phyloP scores from a whole-genome alignment of 192 early-diverging fungal species.

The Oehlia diaphana region DNA sequence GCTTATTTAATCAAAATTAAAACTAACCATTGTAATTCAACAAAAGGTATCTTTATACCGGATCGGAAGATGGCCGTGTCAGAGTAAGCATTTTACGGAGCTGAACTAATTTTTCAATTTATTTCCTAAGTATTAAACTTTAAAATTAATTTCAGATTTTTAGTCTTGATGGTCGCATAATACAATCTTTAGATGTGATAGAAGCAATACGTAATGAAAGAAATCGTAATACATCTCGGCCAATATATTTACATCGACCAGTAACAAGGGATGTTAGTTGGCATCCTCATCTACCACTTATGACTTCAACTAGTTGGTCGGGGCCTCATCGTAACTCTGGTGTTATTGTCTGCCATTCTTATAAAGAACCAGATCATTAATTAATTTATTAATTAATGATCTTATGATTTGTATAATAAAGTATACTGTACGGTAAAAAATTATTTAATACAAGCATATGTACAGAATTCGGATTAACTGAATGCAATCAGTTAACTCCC shows the following conservation, averaged over 20 bases:
- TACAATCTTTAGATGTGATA: constrained; percentile 34
- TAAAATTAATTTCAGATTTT: constrained; percentile 31
- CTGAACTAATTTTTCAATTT: neutral
- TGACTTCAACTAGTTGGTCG: constrained; percentile 29
- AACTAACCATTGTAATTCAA: too few species aligned
- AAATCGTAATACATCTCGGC: neutral
- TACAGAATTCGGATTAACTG: too few species aligned
- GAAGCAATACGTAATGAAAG: neutral
- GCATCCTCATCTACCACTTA: constrained; percentile 52
- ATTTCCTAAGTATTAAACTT: neutral
- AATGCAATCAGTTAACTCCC: too few species aligned
- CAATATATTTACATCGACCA: neutral
- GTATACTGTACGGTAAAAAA: too few species aligned
- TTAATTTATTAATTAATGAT: too few species aligned
- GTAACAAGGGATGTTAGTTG: constrained; percentile 55
- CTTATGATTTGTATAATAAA: too few species aligned
- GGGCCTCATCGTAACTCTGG: neutral
- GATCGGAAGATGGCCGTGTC: constrained; percentile 60
- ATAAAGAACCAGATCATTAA: constrained; percentile 3
- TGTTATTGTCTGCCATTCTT: neutral
- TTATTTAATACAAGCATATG: too few species aligned
- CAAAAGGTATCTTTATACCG: constrained; percentile 59
- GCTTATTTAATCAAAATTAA: too few species aligned
- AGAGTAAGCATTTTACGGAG: constrained; percentile 31
- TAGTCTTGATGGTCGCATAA: constrained; percentile 41